Conservation (phyloP, 2,329 filamentous ascomycete genomes). For the Corinectria fuckeliana region DNA sequence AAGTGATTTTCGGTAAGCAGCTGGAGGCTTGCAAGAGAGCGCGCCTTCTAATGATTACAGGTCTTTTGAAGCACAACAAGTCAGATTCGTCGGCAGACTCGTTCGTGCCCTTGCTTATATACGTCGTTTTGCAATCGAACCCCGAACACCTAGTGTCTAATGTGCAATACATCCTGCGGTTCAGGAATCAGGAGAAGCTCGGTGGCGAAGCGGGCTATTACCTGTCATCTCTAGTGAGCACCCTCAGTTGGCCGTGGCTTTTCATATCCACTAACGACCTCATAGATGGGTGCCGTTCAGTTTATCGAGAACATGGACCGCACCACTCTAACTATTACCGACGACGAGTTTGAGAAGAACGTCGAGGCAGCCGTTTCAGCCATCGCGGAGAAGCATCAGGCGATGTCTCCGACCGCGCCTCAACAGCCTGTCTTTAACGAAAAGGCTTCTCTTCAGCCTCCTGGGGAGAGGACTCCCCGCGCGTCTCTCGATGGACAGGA, state of each 20-base stretch:
- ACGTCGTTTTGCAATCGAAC: conserved; percentile 92
- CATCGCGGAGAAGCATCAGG: conserved; percentile 87
- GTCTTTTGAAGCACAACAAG: conserved; percentile 88
- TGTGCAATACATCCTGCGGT: conserved; percentile 96
- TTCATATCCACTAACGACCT: conserved; percentile 10
- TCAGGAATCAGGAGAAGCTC: conserved; percentile 96
- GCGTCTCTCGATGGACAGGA: conserved; percentile 50
- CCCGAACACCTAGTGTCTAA: conserved; percentile 96
- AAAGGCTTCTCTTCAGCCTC: conserved; percentile 42
- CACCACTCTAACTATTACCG: conserved; percentile 88
- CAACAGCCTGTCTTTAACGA: conserved; percentile 53
- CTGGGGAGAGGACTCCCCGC: conserved; percentile 44
- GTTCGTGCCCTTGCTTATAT: conserved; percentile 94
- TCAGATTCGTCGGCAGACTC: conserved; percentile 95
- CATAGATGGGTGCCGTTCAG: conserved; percentile 86
- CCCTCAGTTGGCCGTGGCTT: no score
- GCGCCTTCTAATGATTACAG: conserved; percentile 48
- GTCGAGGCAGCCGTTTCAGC: conserved; percentile 96
- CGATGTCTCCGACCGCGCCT: conserved; percentile 53
- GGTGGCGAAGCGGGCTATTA: conserved; percentile 99
- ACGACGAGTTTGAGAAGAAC: conserved; percentile 93
- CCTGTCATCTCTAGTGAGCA: conserved; percentile 82
- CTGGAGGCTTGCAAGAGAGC: background rate
- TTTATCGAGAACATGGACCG: conserved; percentile 97
- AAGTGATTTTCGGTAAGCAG: conserved; percentile 89